A percentile compares a stretch with the other conserved stretches of the same genome.
Conservation (phyloP, 768 basidiomycete genomes). For the Leccinellum luteum region DNA sequence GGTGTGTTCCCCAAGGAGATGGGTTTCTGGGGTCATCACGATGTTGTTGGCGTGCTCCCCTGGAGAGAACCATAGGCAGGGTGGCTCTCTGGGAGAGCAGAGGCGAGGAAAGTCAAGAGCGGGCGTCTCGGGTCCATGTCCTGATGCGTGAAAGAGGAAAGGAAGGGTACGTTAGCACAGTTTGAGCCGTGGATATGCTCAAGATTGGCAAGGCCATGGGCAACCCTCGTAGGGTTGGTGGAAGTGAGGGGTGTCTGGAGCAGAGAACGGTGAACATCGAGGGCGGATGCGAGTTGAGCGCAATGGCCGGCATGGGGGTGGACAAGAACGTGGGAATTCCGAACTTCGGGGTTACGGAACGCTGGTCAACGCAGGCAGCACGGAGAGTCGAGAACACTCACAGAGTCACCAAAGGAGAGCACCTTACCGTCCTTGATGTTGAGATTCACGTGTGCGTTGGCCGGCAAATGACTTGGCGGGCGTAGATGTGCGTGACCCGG, state of each 20-base stretch:
- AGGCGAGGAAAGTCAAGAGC: constrained; percentile 76
- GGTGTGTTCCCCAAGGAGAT: constrained; percentile 45
- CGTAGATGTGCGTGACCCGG: constrained; percentile 89
- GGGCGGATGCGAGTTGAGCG: constrained; percentile 37
- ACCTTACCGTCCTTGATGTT: constrained; percentile 85
- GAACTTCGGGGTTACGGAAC: constrained; percentile 48
- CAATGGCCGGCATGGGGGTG: constrained; percentile 58
- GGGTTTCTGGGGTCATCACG: constrained; percentile 35
- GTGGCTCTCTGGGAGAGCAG: constrained; percentile 55
- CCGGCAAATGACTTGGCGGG: constrained; percentile 78
- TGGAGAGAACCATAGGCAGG: constrained; percentile 44
- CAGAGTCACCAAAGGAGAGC: constrained; percentile 85
- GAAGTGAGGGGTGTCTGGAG: constrained; percentile 21
- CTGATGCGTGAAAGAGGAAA: too few species aligned
- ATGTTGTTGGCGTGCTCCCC: constrained; percentile 53
- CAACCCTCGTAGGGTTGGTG: too few species aligned
- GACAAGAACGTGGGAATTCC: constrained; percentile 31
- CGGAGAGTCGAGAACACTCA: constrained; percentile 36
- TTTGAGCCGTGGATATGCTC: constrained; percentile 52
- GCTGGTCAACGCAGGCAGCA: constrained; percentile 8
- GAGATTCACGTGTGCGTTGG: constrained; percentile 89
- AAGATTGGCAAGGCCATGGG: constrained; percentile 28
- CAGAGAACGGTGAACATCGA: constrained; percentile 24
- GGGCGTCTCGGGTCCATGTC: constrained; percentile 46
- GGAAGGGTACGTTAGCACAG: constrained; percentile 45